phyloP scores from a whole-genome alignment of 805 yeast species.

The Schwanniomyces sp. region DNA sequence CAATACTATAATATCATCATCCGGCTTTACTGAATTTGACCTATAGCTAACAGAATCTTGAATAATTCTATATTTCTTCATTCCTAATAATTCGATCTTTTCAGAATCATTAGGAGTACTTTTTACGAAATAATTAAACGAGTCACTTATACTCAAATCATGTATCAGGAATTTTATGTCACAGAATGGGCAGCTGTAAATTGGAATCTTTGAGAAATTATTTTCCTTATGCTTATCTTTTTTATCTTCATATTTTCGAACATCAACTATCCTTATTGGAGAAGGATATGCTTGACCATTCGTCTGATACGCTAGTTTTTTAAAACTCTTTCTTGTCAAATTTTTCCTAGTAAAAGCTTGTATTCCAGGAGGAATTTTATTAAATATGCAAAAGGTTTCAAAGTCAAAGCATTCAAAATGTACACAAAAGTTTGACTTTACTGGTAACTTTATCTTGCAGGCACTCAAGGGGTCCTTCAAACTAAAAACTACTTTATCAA shows the following conservation, averaged over 20 bases:
- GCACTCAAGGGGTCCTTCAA: conserved; percentile 42
- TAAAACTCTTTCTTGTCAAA: conserved; percentile 22
- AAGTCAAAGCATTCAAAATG: conserved; percentile 48
- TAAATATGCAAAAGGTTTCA: conserved; percentile 39
- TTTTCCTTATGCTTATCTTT: not conserved
- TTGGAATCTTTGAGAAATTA: conserved; percentile 15
- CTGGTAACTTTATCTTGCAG: conserved; percentile 37
- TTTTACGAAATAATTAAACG: conserved; percentile 42
- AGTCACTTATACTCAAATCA: conserved; percentile 36
- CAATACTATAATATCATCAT: conserved; percentile 25
- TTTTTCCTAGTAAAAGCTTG: conserved; percentile 20
- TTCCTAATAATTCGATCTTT: conserved; percentile 34
- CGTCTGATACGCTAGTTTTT: conserved; percentile 4
- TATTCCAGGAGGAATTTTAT: conserved; percentile 31
- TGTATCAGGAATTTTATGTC: conserved; percentile 31
- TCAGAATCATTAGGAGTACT: conserved; percentile 34
- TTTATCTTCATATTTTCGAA: not conserved
- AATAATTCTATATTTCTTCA: conserved; percentile 31
- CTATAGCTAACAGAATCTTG: conserved; percentile 19
- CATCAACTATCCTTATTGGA: conserved; percentile 1
- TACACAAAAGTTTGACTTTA: conserved; percentile 34
- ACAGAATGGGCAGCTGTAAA: conserved; percentile 42
- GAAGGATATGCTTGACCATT: conserved; percentile 2
- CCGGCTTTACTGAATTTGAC: conserved; percentile 5
- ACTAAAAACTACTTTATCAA: conserved; percentile 37